Percentiles rank a stretch among this genome's conserved stretches.
phyloP scores from a whole-genome alignment of 2,329 filamentous ascomycete genomes.

The Trichoderma harzianum region DNA sequence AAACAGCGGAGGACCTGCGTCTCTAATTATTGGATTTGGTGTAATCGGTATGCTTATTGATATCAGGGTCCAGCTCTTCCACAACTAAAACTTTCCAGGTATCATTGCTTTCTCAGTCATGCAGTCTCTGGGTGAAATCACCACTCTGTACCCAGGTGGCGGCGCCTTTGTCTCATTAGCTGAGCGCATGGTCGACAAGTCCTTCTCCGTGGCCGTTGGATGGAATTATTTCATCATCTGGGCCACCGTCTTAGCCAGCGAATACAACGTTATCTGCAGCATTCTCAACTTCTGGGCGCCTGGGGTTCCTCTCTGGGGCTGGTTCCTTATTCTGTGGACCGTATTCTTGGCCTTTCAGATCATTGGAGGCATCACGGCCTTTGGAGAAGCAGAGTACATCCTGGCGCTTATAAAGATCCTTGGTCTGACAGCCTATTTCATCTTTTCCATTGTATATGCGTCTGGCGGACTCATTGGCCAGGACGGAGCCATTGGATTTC shows the following conservation, averaged over 20 bases:
- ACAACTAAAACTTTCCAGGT: conserved; percentile 26
- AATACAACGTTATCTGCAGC: conserved; percentile 66
- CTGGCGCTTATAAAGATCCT: conserved; percentile 69
- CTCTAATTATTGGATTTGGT: conserved; percentile 69
- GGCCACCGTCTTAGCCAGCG: conserved; percentile 61
- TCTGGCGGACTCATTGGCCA: conserved; percentile 62
- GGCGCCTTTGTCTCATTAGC: conserved; percentile 70
- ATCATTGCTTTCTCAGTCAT: conserved; percentile 66
- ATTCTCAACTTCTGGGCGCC: conserved; percentile 66
- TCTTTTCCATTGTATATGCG: conserved; percentile 71
- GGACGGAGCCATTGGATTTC: conserved; percentile 60
- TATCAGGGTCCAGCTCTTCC: neutral
- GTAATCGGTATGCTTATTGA: conserved; percentile 52
- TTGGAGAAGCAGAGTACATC: conserved; percentile 80
- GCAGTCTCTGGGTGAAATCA: conserved; percentile 72
- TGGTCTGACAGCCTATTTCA: conserved; percentile 67
- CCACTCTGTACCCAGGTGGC: conserved; percentile 67
- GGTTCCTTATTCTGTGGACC: conserved; percentile 73
- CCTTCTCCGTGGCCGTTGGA: conserved; percentile 64
- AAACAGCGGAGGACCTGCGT: conserved; percentile 65
- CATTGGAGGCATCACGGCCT: conserved; percentile 68
- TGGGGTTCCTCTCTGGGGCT: conserved; percentile 60
- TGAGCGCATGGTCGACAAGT: conserved; percentile 68
- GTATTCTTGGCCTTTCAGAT: conserved; percentile 66
- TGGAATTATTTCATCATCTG: conserved; percentile 72